Percentiles rank a stretch among this genome's conserved stretches.
Conservation (phyloP, 2,329 filamentous ascomycete genomes). For the Plectosphaerella sp. region DNA sequence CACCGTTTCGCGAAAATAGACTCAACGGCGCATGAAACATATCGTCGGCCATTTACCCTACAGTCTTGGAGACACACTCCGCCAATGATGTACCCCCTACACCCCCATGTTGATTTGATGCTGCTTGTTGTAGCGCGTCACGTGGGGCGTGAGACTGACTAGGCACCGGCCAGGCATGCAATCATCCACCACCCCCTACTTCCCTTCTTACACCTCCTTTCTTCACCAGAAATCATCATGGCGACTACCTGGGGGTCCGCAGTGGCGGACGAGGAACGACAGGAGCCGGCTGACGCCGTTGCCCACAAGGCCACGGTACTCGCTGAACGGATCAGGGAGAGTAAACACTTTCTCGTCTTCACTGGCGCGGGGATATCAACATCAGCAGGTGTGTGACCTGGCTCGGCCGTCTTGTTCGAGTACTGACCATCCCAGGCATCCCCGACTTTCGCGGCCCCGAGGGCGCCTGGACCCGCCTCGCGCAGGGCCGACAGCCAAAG, state of each 20-base stretch:
- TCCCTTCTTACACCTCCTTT: too few relatives aligned
- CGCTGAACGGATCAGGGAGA: slow-evolving; percentile 29
- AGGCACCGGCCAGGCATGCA: background rate
- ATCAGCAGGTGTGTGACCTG: slow-evolving; percentile 36
- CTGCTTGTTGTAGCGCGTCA: background rate
- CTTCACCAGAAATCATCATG: background rate
- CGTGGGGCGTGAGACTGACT: background rate
- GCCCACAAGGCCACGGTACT: slow-evolving; percentile 31
- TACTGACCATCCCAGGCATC: slow-evolving; percentile 36
- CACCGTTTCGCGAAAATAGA: too few relatives aligned
- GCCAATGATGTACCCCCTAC: too few relatives aligned
- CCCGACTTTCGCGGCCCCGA: slow-evolving; percentile 44
- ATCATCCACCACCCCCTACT: background rate
- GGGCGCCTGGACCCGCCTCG: slow-evolving; percentile 38
- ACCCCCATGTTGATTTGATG: too few relatives aligned
- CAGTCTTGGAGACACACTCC: too few relatives aligned
- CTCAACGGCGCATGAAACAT: too few relatives aligned
- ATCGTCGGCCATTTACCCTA: too few relatives aligned
- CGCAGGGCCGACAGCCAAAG: slow-evolving; percentile 31
- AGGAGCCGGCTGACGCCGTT: background rate
- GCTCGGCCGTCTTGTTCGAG: too few relatives aligned
- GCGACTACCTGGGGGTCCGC: slow-evolving; percentile 6
- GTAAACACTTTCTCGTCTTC: slow-evolving; percentile 41
- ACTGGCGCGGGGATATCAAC: slow-evolving; percentile 43
- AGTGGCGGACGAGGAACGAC: slow-evolving; percentile 6